Conservation (phyloP, 192 early-diverging fungal species). For the Gaertneriomyces sp. region DNA sequence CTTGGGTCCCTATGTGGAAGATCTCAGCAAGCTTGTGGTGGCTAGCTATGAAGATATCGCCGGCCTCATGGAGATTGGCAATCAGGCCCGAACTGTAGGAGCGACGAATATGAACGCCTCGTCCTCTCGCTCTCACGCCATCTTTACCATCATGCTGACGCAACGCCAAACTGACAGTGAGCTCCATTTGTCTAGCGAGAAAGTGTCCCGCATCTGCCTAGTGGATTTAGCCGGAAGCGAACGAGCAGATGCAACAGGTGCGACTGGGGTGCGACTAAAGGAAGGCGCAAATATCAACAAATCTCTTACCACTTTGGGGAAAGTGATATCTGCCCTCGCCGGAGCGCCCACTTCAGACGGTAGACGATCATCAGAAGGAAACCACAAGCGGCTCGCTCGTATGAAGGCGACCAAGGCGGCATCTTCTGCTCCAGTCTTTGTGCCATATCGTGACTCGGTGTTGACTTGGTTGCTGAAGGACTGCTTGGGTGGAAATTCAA, state of each 20-base stretch:
- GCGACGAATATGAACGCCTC: conserved; percentile 94
- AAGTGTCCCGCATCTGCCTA: conserved; percentile 35
- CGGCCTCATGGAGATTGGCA: conserved; percentile 77
- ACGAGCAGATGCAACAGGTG: conserved; percentile 80
- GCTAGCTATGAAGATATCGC: conserved; percentile 79
- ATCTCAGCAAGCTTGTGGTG: conserved; percentile 80
- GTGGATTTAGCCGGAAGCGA: conserved; percentile 95
- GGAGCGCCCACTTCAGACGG: conserved; percentile 44
- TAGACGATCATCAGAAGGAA: background rate
- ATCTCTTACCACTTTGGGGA: conserved; percentile 85
- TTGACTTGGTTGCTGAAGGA: conserved; percentile 56
- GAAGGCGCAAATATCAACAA: conserved; percentile 96
- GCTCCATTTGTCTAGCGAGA: conserved; percentile 7
- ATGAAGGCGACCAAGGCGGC: background rate
- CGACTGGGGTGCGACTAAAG: conserved; percentile 76
- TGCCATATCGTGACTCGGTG: conserved; percentile 92
- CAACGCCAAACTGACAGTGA: conserved; percentile 33
- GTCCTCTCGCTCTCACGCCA: conserved; percentile 64
- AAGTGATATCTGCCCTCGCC: conserved; percentile 87
- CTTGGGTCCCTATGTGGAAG: conserved; percentile 82
- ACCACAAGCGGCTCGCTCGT: background rate
- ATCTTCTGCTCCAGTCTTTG: conserved; percentile 27
- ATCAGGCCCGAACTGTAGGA: conserved; percentile 83
- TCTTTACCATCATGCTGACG: conserved; percentile 44
- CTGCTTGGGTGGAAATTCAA: conserved; percentile 53